Base-by-base conservation (phyloP, 2,329 filamentous ascomycete genomes). In the Fusarium circinatum region DNA sequence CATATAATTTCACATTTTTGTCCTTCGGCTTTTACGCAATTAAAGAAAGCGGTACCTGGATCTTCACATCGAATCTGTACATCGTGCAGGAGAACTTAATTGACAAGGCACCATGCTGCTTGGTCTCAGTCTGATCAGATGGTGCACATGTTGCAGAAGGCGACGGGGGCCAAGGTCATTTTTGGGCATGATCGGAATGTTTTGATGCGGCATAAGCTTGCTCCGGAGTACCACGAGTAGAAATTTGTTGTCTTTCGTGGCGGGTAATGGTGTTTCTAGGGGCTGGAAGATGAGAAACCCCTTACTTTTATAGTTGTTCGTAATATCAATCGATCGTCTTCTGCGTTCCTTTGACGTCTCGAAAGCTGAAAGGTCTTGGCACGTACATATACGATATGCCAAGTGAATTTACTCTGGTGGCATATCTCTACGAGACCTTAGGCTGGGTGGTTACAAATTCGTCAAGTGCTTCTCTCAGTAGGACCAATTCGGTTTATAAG, bases 131-230 rank as follows among this genome's bases (percentile, higher is more conserved):
- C 48, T 24, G 24, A 51, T 18, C 30, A 34, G 17, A 2, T 34
- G 12, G 30, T 34, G 8, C n/a, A 34, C 3, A 34, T 51, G 17
- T 15, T 51, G 12, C 30, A 51, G 6, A 34, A 51, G 28, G 30
- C 17, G 2, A 24, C 8, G 6, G 12, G 4, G 6, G 48, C n/a
- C 0, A 51, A 24, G 0, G 48, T 20, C 6, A 20, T 51, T 20
- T 8, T 51, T 20, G 30, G 30, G 0, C 17, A 34, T 34, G 6
- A 34, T 24, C 12, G 17, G 11, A 3, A 26, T 15, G 17, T 26
- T 34, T 34, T 51, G 30, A 20, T 51, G 48, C 8, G 30, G 1
- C 30, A 51, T 12, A 51, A 11, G 4, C 22, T 51, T 20, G 30
- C 48, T 14, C 30, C 17, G 1, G 17, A 24, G 17, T 34, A 11